Base-by-base conservation (phyloP, 345 rosid species). In the Salix koriyanagi region DNA sequence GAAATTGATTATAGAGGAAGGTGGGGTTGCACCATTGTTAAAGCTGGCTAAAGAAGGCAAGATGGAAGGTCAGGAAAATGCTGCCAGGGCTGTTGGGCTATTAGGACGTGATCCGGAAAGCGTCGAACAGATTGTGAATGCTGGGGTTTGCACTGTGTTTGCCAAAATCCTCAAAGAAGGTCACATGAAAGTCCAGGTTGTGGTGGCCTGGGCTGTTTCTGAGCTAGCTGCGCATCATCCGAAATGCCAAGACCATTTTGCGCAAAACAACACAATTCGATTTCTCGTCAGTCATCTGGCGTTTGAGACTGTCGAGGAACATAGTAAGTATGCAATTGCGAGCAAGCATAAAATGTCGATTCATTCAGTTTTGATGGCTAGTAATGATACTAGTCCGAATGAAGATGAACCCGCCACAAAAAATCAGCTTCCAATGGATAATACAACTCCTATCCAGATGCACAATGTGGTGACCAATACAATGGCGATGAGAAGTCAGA, bases 301-400 rank as follows among this genome's bases (percentile, higher is more conserved):
- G 25, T 92, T 94, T 18, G 97, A 94, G 80, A 94, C 97, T 18
- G 88, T 92, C 62, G 91, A 90, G 74, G 97, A 94, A 54, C 97
- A 81, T 36, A 81, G 80, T 4, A 81, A 77, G 72, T 81, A 81
- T 41, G 60, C 78, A 48, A 81, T 81, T 50, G 83, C 71, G 30
- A 73, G 75, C 58, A 81, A 81, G 62, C 78, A 81, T 46, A 48
- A n/a, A 0, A 48, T 79, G 77, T 80, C 84, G 7, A 77, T 81
- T 77, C 80, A 81, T 73, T 81, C 80, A 2, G 75, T 77, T 39
- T 32, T 77, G 21, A 77, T 81, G 71, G 84, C 80, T 10, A 77
- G 72, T 41, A 81, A 69, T 44, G n/a, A 41, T 28, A 26, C 71
- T 12, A 26, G 56, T 37, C 26, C 70, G 4, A 25, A 76, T 7